These are phyloP conservation scores for Phaffia tasmanica DNA, from an alignment of 768 basidiomycete species.

Conservation along the genomic window DNA sequence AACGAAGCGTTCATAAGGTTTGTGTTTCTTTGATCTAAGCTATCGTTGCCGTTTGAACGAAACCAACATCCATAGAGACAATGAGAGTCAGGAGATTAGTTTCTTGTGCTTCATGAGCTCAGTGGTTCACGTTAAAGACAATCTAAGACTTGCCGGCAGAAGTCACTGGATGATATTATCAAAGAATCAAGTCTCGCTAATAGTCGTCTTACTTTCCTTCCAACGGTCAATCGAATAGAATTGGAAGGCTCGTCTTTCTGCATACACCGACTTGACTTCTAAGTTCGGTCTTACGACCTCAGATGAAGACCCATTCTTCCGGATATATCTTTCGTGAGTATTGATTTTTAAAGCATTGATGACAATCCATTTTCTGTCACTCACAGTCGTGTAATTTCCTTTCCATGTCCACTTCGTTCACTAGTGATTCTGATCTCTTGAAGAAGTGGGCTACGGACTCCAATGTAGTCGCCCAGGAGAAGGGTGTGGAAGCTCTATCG, in stretches of 20 bases:
- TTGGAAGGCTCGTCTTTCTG: constrained; percentile 96
- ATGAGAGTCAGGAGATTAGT: constrained; percentile 44
- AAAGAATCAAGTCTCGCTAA: no score
- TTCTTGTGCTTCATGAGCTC: no score
- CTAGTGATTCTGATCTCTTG: constrained; percentile 25
- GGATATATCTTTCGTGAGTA: constrained; percentile 66
- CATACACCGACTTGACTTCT: constrained; percentile 76
- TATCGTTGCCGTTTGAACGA: constrained; percentile 53
- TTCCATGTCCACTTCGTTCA: background rate
- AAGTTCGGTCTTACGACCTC: constrained; percentile 79
- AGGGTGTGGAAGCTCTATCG: constrained; percentile 80
- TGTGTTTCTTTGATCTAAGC: background rate
- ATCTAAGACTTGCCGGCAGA: background rate
- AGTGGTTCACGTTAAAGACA: no score
- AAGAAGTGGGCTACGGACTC: constrained; percentile 81
- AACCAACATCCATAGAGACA: constrained; percentile 91
- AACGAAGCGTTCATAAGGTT: constrained; percentile 72
- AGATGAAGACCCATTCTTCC: constrained; percentile 88
- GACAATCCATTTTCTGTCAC: background rate
- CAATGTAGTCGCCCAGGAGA: constrained; percentile 97
- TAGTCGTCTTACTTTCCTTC: background rate
- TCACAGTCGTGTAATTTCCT: background rate
- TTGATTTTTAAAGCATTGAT: constrained; percentile 41
- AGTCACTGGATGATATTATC: background rate
- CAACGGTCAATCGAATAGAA: constrained; percentile 42